Evolutionary conservation across 768 basidiomycete genomes (phyloP).

Genomic region (Paxillus involutus): DNA sequence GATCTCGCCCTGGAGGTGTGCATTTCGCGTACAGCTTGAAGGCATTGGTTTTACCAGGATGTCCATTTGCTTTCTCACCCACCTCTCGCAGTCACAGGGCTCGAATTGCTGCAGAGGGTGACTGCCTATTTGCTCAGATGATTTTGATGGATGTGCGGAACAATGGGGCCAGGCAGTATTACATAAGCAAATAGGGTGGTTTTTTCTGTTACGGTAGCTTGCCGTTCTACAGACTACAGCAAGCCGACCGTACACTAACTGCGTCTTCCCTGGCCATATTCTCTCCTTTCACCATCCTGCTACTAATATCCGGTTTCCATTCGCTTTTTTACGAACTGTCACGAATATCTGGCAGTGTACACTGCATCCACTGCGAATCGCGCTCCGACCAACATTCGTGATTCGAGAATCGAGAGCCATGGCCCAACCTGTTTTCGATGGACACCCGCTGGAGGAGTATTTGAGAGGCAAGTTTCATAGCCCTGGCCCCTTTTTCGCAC

Average conservation of each 20-base stretch:
- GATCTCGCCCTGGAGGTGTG: neutral
- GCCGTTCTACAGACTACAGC: neutral
- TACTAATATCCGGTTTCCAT: constrained; percentile 23
- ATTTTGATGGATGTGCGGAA: neutral
- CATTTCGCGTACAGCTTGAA: neutral
- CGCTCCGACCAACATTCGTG: constrained; percentile 1
- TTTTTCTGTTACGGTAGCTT: neutral
- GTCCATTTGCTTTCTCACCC: neutral
- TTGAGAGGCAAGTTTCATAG: constrained; percentile 48
- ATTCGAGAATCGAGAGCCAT: constrained; percentile 34
- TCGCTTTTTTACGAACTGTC: constrained; percentile 14
- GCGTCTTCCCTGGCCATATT: constrained; percentile 6
- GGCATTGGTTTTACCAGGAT: neutral
- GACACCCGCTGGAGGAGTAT: constrained; percentile 75
- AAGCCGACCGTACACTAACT: neutral
- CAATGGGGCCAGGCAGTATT: neutral
- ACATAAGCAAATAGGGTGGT: neutral
- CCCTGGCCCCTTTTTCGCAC: neutral
- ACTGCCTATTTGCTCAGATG: neutral
- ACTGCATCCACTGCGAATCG: constrained; percentile 19
- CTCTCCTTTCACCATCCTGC: constrained; percentile 19
- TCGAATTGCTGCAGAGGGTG: neutral
- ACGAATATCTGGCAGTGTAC: constrained; percentile 24
- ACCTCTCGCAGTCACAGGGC: neutral
- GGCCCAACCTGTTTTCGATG: constrained; percentile 78